A percentile compares a stretch with the other conserved stretches of the same genome.
These are phyloP conservation scores for Tylopilus intermedius DNA, from an alignment of 768 basidiomycete species.

Conservation along the genomic window DNA sequence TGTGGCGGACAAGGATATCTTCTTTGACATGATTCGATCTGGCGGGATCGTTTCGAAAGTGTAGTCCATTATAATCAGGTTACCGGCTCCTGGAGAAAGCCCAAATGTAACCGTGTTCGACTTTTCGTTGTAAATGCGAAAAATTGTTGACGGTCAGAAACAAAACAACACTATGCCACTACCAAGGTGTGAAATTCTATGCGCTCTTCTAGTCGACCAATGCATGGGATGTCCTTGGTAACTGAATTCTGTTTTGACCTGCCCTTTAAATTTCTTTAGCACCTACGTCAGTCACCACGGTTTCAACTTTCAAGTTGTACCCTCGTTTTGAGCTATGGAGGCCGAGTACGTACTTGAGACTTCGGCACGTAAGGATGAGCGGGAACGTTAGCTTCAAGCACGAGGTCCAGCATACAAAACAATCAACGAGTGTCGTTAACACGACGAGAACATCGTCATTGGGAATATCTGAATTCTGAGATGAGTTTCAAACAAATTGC, in stretches of 20 bases:
- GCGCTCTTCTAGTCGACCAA: too few relatives aligned
- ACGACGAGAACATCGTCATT: conserved; percentile 73
- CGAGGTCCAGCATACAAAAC: conserved; percentile 79
- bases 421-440: conserved; percentile 56
- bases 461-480: conserved; percentile 97
- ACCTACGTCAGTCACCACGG: conserved; percentile 26
- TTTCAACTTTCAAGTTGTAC: conserved; percentile 14
- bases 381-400: conserved; percentile 70
- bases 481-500: conserved; percentile 62
- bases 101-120: too few relatives aligned
- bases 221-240: too few relatives aligned
- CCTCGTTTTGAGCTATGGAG: neutral
- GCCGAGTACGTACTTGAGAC: conserved; percentile 28
- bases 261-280: conserved; percentile 38
- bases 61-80: conserved; percentile 22
- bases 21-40: conserved; percentile 78
- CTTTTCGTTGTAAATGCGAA: too few relatives aligned
- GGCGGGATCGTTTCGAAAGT: conserved; percentile 74
- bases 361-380: conserved; percentile 72
- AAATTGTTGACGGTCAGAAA: too few relatives aligned
- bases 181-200: too few relatives aligned
- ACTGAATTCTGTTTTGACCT: conserved; percentile 15
- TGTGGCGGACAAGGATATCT: conserved; percentile 62
- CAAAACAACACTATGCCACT: too few relatives aligned
- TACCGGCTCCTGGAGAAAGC: too few relatives aligned